phyloP scores from a whole-genome alignment of 164 flowering plant species.

The Vitis riparia region DNA sequence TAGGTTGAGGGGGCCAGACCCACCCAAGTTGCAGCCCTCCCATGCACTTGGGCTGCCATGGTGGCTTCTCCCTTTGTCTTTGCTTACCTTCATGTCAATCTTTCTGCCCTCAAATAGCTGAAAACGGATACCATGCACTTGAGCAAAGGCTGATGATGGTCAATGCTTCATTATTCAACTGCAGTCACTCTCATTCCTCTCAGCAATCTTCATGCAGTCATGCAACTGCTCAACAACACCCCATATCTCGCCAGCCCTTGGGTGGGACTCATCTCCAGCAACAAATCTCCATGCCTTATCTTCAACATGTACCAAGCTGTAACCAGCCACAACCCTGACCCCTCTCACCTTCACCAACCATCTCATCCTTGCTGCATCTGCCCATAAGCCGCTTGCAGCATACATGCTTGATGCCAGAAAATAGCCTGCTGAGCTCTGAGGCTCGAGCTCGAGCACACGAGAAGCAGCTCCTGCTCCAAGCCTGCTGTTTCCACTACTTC shows the following conservation, averaged over 20 bases:
- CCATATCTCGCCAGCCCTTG: conserved; percentile 26
- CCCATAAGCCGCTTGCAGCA: conserved; percentile 63
- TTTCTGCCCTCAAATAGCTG: too few relatives aligned
- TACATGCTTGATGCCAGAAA: conserved; percentile 65
- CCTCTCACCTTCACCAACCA: conserved; percentile 52
- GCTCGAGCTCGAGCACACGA: conserved; percentile 73
- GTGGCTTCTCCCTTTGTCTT: too few relatives aligned
- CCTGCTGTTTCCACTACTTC: conserved; percentile 39
- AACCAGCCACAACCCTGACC: conserved; percentile 54
- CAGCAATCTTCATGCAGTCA: conserved; percentile 30
- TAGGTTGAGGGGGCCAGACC: too few relatives aligned
- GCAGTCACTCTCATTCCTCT: neutral
- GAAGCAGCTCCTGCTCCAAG: conserved; percentile 44
- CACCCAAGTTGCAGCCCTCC: too few relatives aligned
- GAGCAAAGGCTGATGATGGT: too few relatives aligned
- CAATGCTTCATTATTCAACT: too few relatives aligned
- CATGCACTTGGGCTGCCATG: too few relatives aligned
- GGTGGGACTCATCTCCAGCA: conserved; percentile 52
- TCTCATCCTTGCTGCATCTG: conserved; percentile 57
- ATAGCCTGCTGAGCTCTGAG: conserved; percentile 60
- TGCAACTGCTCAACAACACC: conserved; percentile 41
- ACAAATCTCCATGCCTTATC: conserved; percentile 40
- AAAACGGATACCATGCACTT: too few relatives aligned
- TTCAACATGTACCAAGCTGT: conserved; percentile 61
- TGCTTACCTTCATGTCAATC: too few relatives aligned